A percentile compares a stretch with the other conserved stretches of the same genome.
phyloP scores from a whole-genome alignment of 2,329 filamentous ascomycete genomes.

The Lojkania enalia region DNA sequence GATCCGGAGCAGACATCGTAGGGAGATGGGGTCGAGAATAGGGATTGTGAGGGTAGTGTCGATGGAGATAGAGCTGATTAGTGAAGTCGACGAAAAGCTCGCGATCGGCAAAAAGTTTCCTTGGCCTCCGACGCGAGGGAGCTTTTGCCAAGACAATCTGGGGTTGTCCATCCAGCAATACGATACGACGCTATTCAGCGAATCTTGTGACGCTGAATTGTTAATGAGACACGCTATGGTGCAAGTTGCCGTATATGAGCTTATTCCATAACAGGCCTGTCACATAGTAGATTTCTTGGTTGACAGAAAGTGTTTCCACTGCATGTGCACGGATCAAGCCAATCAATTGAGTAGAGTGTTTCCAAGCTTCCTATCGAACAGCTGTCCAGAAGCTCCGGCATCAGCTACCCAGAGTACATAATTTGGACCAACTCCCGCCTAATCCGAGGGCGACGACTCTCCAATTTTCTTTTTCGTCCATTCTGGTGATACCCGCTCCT shows the following conservation, averaged over 20 bases:
- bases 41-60: conserved; percentile 20
- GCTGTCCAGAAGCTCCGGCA: conserved; percentile 39
- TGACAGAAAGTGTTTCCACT: conserved; percentile 16
- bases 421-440: conserved; percentile 21
- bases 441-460: conserved; percentile 31
- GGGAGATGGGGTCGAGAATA: conserved; percentile 17
- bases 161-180: background rate
- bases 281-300: conserved; percentile 5
- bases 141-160: conserved; percentile 4
- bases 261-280: too few relatives aligned
- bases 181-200: background rate
- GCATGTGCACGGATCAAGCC: conserved; percentile 34
- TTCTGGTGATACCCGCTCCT: conserved; percentile 1
- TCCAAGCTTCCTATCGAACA: conserved; percentile 41
- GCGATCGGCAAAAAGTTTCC: conserved; percentile 30
- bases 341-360: conserved; percentile 30
- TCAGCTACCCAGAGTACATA: conserved; percentile 10
- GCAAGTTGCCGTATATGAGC: too few relatives aligned
- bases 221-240: too few relatives aligned
- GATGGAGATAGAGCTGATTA: conserved; percentile 20
- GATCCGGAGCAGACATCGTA: conserved; percentile 53
- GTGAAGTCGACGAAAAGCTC: conserved; percentile 35
- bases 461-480: conserved; percentile 22
- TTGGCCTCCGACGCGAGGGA: conserved; percentile 23
- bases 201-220: too few relatives aligned